Evolutionary conservation across 106 monocot species (phyloP), one percentile per base, ranked within the genome.

Genomic region (Apostasia shenzhenica): DNA sequence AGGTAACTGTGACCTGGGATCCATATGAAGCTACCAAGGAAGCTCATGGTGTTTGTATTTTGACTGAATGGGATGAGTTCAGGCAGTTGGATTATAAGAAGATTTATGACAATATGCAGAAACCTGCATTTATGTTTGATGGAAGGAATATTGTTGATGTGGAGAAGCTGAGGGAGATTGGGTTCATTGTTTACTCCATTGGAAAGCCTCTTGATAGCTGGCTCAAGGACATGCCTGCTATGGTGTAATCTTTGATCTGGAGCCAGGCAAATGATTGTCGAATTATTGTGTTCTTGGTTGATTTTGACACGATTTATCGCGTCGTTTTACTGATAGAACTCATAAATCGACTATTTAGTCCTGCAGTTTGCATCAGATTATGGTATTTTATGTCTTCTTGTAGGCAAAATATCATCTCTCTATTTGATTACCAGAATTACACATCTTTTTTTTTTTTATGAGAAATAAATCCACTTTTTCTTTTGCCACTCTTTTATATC

Each of bases 31-130:
- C 79, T 56, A 38, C 68, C 40, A 68, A 54, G 14, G 68, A 43
- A 3, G 68, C 68, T 0, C 68, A 68, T 14, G 68, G 69, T 2
- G 49, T 79, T 38, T 79, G 79, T 63, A 70, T 74, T 11, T 45
- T 79, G 73, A 79, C 78, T 8, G 78, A 79, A 61, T 79, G 78
- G 78, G 78, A 79, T n/a, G 78, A 79, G 55, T 79, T 79, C 73
- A 79, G 62, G 67, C 14, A 52, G 14, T 54, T 79, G 67, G 78
- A 79, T 41, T 77, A 77, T 49, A 38, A 70, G 60, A 72, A 43
- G 68, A 74, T 79, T 12, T 79, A 69, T 4, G 69, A 74, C 10
- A 70, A 55, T 64, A 79, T 79, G 79, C 74, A 74, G 74, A 74
- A 79, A 63, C 79, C 79, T 6, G 79, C 79, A 26, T 79, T 79